Percentiles rank a stretch among this genome's conserved stretches.
phyloP scores from a whole-genome alignment of 129 eudicot species.

The Cynara cardunculus region DNA sequence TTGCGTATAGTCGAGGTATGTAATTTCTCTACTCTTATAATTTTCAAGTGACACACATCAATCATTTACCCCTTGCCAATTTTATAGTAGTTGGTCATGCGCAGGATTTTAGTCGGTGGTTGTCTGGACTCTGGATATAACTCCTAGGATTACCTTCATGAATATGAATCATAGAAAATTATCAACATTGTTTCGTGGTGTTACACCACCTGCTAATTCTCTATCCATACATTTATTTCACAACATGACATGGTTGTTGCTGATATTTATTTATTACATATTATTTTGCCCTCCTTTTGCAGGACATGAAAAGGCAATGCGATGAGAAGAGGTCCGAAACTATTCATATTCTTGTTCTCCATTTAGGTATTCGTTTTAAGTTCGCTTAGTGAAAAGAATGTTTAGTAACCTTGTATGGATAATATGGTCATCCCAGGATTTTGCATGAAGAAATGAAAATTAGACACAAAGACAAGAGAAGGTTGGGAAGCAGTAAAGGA shows the following conservation, averaged over 20 bases:
- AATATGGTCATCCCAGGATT: constrained; percentile 33
- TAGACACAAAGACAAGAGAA: constrained; percentile 54
- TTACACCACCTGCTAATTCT: no score
- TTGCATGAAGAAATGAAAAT: constrained; percentile 47
- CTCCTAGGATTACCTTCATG: background rate
- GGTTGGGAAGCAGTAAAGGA: constrained; percentile 40
- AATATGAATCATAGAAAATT: no score
- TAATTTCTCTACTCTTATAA: background rate
- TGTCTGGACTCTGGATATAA: background rate
- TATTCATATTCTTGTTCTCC: background rate
- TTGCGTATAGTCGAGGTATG: constrained; percentile 83
- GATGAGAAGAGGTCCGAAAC: constrained; percentile 65
- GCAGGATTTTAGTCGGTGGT: background rate
- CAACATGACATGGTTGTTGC: background rate
- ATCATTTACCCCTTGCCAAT: background rate
- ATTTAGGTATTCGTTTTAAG: background rate
- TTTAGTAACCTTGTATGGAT: background rate
- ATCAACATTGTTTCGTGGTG: no score
- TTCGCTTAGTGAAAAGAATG: background rate
- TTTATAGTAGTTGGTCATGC: background rate
- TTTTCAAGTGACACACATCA: background rate
- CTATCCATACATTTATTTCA: background rate
- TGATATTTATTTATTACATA: background rate
- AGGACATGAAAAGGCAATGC: constrained; percentile 87
- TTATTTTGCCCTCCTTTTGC: no score